A percentile compares a stretch with the other conserved stretches of the same genome.
Conservation (phyloP, 805 yeast species). For the Wickerhamiella galacta region DNA sequence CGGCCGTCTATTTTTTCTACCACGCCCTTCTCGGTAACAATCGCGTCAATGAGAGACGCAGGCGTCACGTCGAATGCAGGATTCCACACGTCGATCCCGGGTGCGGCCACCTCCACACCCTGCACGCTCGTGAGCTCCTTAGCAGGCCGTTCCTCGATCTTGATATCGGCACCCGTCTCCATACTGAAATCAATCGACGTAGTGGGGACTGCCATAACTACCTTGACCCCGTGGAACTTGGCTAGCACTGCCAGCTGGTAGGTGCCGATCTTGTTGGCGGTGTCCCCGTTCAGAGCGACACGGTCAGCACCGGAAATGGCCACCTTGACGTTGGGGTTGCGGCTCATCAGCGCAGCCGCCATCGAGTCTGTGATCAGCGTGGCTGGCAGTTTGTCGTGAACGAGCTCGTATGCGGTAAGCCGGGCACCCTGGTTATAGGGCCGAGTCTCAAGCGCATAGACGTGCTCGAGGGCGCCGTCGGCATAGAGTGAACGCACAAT, state of each 20-base stretch:
- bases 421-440: conserved; percentile 96
- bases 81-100: conserved; percentile 78
- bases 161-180: conserved; percentile 51
- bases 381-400: conserved; percentile 73
- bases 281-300: conserved; percentile 82
- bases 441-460: conserved; percentile 81
- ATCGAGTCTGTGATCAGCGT: conserved; percentile 82
- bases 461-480: conserved; percentile 42
- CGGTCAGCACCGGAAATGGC: conserved; percentile 93
- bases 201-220: conserved; percentile 88
- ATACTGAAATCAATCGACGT: conserved; percentile 71
- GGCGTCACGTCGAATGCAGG: conserved; percentile 96
- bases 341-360: conserved; percentile 60
- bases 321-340: conserved; percentile 55
- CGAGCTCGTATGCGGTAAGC: conserved; percentile 77
- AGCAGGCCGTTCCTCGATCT: conserved; percentile 76
- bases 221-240: conserved; percentile 50
- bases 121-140: conserved; percentile 59
- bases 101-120: conserved; percentile 69
- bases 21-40: conserved; percentile 66
- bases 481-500: conserved; percentile 56
- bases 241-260: conserved; percentile 70
- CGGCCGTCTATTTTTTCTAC: conserved; percentile 26
- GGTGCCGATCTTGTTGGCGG: conserved; percentile 94
- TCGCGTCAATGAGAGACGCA: conserved; percentile 62